Base-by-base conservation (phyloP, 306 rosid genomes). In the Ormosia emarginata region DNA sequence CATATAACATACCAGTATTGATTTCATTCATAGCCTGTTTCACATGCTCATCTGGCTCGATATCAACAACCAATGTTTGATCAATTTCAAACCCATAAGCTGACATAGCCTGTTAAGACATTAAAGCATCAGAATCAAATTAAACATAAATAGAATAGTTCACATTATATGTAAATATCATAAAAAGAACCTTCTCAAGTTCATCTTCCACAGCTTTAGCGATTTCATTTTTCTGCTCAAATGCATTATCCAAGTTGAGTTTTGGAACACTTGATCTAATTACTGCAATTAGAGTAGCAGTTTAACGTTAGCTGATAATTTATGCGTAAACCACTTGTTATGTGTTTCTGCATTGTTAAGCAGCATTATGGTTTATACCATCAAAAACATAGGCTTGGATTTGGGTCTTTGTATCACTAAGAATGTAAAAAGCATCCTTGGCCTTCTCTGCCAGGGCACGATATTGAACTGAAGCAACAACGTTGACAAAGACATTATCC, bases 401-500 rank as follows among this genome's bases (percentile, higher is more conserved):
- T 84, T 90, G 97, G 40, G 85, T 46, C 77, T 89, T 89, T 67
- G 94, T 90, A 85, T 92, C 88, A 86, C 86, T 89, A 8, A 91
- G 92, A 75, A 87, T 89, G 88, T 89, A 93, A 83, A 91, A 93
- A 34, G 97, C 95, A 85, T 93, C 97, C 2, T 13, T 77, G 29
- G 91, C 94, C 63, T 93, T 93, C 78, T 89, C 82, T 30, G 91
- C 91, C 83, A 90, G 76, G 32, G 97, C 93, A 56, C 92, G 94
- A 57, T 90, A 90, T 78, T 92, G 97, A 68, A 89, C 81, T 8
- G 97, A 90, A 17, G 97, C 97, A 68, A 92, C 94, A 11, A 90
- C 94, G 37, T 90, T 92, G 76, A 92, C 97, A 52, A 92, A 92
- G 4, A 92, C 94, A 59, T 92, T 92, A 85, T 90, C 97, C 97